Base-by-base conservation (phyloP, 352 stramenopile species). In the Phytophthora ohioensis region DNA sequence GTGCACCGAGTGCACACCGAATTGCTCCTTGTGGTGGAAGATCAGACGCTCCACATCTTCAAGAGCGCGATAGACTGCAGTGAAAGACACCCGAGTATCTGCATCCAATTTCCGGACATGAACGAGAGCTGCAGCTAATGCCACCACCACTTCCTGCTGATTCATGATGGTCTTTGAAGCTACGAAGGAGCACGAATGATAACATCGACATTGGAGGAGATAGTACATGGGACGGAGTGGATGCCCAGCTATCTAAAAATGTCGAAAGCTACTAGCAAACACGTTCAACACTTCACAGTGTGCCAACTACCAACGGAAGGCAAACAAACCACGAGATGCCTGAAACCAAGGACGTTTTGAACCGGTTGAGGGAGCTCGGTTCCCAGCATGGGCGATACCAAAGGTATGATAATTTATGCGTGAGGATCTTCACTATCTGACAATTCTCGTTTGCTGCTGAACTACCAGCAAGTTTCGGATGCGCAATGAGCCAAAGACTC, bases 401-500 rank as follows among this genome's bases (percentile, higher is more conserved):
- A 58, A 91, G 83, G 83, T 88, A 32, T 27, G 42, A 5, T 48
- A 15, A 10, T 34, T 38, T 6, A 39, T 46, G 27, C 31, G 17
- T 39, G 32, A 34, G 12, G 3, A 5, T 8, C 7, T 41, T 53
- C 13, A 10, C 35, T 12, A 38, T 27, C n/a, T 57, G 43, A 65
- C 27, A 36, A 11, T 38, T 48, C 27, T 39, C 51, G 34, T n/a
- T 35, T 59, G 15, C 8, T 58, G 35, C 4, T 42, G 38, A 32
- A 42, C 32, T 1, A 69, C 7, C 52, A 91, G 83, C 76, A 91
- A 90, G 55, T 91, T 91, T 32, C 58, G 52, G 13, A 45, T 31
- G 11, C 79, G 83, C 21, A 53, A 85, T 77, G 83, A 81, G 45
- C 80, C 78, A 10, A 90, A 88, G 57, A 87, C 81, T 27, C 72